Evolutionary conservation across 73 alveolate species (phyloP).

Genomic region (Halteria grandinella): DNA sequence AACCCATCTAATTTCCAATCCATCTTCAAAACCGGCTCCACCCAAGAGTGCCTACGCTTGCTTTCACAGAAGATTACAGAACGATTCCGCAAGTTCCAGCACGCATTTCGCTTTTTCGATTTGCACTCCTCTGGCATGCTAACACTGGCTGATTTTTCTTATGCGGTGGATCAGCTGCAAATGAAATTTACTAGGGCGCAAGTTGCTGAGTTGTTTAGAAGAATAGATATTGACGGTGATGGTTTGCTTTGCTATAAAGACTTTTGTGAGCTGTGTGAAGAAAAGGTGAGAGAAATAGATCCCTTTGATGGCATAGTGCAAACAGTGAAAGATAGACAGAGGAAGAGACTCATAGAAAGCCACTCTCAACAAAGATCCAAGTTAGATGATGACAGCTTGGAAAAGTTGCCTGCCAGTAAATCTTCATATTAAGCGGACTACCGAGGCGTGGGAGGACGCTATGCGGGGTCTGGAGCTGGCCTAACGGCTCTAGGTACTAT

Average conservation of each 20-base stretch:
- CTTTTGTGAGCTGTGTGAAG: slow-evolving; percentile 58
- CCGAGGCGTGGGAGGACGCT: no score
- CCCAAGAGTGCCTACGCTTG: slow-evolving; percentile 31
- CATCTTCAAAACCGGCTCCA: no score
- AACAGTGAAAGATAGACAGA: no score
- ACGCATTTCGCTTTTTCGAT: slow-evolving; percentile 56
- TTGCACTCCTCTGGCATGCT: slow-evolving; percentile 30
- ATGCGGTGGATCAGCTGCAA: slow-evolving; percentile 26
- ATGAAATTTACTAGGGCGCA: slow-evolving; percentile 17
- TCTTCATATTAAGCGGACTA: no score
- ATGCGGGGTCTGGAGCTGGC: no score
- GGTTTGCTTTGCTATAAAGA: slow-evolving; percentile 37
- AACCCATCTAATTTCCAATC: no score
- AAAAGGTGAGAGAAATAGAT: slow-evolving; percentile 40
- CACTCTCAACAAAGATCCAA: no score
- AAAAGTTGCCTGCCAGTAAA: no score
- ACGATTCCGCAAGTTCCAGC: slow-evolving; percentile 40
- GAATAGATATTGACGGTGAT: slow-evolving; percentile 29
- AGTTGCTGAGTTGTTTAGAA: slow-evolving; percentile 20
- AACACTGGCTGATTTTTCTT: slow-evolving; percentile 46
- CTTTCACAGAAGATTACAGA: slow-evolving; percentile 52
- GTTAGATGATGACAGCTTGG: no score
- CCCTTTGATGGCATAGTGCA: slow-evolving; percentile 42
- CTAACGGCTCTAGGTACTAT: no score
- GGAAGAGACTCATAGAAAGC: no score